Base-by-base conservation (phyloP, 345 rosid species). In the Heritiera littoralis region DNA sequence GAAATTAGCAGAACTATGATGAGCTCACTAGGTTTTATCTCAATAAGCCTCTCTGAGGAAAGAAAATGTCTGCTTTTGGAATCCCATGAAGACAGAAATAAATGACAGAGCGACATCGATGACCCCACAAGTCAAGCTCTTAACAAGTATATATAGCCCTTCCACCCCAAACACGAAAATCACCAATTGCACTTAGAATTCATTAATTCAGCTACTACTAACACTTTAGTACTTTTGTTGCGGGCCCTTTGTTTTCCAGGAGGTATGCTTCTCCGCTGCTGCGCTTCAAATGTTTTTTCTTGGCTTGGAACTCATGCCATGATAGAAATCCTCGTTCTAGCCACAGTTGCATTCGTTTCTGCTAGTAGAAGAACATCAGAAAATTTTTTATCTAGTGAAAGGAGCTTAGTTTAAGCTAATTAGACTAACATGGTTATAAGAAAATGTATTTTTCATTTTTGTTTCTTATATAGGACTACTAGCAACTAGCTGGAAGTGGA, bases 101-200 rank as follows among this genome's bases (percentile, higher is more conserved):
- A 58, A 28, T 75, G 81, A 80, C 66, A 71, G 61, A 72, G 46
- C 58, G 76, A 41, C 56, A 79, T 32, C 74, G n/a, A 63, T 61
- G 81, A 59, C 67, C 87, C 75, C 80, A 70, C 85, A 11, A 45
- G 18, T 74, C 32, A 56, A 41, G 70, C 77, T 41, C 38, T 64
- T 58, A 67, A 64, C 84, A 82, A 61, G 82, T 90, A 87, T 87
- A 87, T 83, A 86, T 81, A 80, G 74, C 74, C 79, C 83, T 64
- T 56, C 81, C 40, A 58, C 35, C 79, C 75, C 85, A 71, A 80
- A 38, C 81, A 58, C 71, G 76, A 73, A 81, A 75, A 72, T 81
- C 87, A 82, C 82, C 87, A 68, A 30, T 66, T 41, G 49, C 74
- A 81, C 66, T 77, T 64, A 73, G 28, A 58, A 45, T 52, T 76